Evolutionary conservation across 345 rosid genomes (phyloP).

Genomic region (Psidium friedrichsthalianum): DNA sequence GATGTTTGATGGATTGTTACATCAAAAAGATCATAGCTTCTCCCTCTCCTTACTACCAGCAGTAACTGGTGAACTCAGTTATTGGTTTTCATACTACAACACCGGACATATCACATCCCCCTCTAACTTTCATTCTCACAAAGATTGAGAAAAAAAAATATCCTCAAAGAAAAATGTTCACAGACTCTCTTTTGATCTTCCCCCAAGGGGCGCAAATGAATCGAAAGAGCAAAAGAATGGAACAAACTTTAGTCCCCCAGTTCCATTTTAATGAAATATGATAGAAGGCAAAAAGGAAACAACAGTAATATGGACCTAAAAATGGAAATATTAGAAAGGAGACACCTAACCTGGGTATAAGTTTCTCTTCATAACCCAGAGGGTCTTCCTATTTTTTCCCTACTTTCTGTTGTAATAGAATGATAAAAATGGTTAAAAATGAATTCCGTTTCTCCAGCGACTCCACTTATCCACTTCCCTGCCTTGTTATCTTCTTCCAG

Average conservation of each 20-base stretch:
- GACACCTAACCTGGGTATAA: slow-evolving; percentile 13
- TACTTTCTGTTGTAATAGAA: slow-evolving; percentile 28
- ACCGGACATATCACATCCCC: slow-evolving; percentile 5
- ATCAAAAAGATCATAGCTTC: slow-evolving; percentile 6
- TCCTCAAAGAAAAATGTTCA: neutral
- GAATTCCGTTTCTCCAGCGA: slow-evolving; percentile 19
- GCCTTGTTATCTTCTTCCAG: slow-evolving; percentile 17
- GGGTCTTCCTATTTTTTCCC: slow-evolving; percentile 15
- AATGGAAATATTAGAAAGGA: slow-evolving; percentile 12
- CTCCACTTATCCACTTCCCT: slow-evolving; percentile 5
- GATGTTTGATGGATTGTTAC: slow-evolving; percentile 16
- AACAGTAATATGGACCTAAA: slow-evolving; percentile 17
- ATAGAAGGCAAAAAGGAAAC: slow-evolving; percentile 3
- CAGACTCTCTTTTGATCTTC: slow-evolving; percentile 2
- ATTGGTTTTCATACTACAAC: slow-evolving; percentile 5
- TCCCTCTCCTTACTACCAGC: slow-evolving; percentile 3
- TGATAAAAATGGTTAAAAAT: slow-evolving; percentile 27
- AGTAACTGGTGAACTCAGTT: slow-evolving; percentile 3
- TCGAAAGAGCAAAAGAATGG: slow-evolving; percentile 4
- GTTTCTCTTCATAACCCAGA: slow-evolving; percentile 18
- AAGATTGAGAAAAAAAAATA: neutral
- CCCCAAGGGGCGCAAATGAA: slow-evolving; percentile 7
- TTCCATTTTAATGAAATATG: slow-evolving; percentile 11
- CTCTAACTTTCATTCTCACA: neutral
- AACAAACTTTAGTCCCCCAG: slow-evolving; percentile 4